Evolutionary conservation across 2,329 filamentous ascomycete genomes (phyloP).

Genomic region (Trichothecium roseum): DNA sequence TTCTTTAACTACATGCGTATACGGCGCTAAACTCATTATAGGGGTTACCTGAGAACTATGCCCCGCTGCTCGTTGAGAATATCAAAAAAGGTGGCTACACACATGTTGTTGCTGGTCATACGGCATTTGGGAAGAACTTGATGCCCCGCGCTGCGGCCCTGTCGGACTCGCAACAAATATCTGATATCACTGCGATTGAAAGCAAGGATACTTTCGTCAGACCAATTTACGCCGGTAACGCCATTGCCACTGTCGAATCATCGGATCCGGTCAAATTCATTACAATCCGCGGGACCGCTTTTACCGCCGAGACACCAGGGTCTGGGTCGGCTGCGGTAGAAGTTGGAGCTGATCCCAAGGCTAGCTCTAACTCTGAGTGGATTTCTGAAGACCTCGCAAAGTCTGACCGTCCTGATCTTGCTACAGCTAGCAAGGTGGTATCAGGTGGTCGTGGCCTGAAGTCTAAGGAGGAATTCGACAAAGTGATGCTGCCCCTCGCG

Average conservation of each 20-base stretch:
- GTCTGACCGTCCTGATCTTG: slow-evolving; percentile 87
- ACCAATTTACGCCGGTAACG: slow-evolving; percentile 96
- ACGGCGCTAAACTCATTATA: too few relatives aligned
- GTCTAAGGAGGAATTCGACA: slow-evolving; percentile 96
- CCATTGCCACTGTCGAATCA: slow-evolving; percentile 91
- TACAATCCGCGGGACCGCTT: slow-evolving; percentile 88
- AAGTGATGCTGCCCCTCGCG: slow-evolving; percentile 81
- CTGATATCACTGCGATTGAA: slow-evolving; percentile 80
- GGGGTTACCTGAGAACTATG: slow-evolving; percentile 89
- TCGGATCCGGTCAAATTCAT: slow-evolving; percentile 77
- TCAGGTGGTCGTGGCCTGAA: slow-evolving; percentile 91
- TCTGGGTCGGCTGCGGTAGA: slow-evolving; percentile 68
- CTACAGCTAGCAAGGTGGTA: slow-evolving; percentile 80
- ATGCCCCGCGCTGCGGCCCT: slow-evolving; percentile 86
- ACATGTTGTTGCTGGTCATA: slow-evolving; percentile 83
- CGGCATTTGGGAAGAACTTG: slow-evolving; percentile 92
- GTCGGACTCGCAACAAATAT: slow-evolving; percentile 86
- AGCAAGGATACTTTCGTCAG: slow-evolving; percentile 90
- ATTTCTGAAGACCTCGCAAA: slow-evolving; percentile 86
- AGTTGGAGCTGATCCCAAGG: slow-evolving; percentile 76
- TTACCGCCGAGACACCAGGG: slow-evolving; percentile 61
- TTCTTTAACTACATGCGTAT: too few relatives aligned
- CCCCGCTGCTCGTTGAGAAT: slow-evolving; percentile 88
- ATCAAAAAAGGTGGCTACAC: slow-evolving; percentile 93
- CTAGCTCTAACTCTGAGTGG: slow-evolving; percentile 69